phyloP scores from a whole-genome alignment of 805 yeast genomes.

The Monosporozyma servazzii region DNA sequence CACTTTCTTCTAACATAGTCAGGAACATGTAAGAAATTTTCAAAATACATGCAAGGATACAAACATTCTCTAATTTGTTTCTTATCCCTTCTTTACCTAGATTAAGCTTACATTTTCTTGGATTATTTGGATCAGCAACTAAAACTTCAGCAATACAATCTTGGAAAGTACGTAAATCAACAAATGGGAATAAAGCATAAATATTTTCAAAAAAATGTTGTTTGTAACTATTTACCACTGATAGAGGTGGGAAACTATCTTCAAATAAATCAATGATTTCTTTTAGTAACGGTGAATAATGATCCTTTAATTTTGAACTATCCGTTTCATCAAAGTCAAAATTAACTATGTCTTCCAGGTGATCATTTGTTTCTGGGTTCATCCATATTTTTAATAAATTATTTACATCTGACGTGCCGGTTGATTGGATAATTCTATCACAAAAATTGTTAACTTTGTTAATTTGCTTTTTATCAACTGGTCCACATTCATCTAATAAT shows the following conservation, averaged over 20 bases:
- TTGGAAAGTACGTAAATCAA: constrained; percentile 23
- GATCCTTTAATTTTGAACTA: constrained; percentile 4
- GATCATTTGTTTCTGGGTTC: constrained; percentile 6
- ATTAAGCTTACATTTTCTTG: constrained; percentile 13
- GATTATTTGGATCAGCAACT: constrained; percentile 4
- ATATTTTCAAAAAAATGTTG: constrained; percentile 22
- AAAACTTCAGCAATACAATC: constrained; percentile 17
- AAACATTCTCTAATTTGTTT: constrained; percentile 20
- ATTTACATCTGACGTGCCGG: not conserved
- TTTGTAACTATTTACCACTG: constrained; percentile 17
- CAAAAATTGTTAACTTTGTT: constrained; percentile 19
- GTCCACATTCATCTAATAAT: constrained; percentile 13
- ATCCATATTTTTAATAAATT: not conserved
- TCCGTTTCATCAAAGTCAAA: not conserved
- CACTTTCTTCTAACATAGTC: constrained; percentile 2
- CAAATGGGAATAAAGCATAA: constrained; percentile 22
- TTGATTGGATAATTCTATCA: constrained; percentile 17
- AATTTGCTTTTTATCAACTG: constrained; percentile 10
- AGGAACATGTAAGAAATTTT: constrained; percentile 24
- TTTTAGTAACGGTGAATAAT: constrained; percentile 21
- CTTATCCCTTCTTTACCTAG: constrained; percentile 22
- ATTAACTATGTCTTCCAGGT: constrained; percentile 20
- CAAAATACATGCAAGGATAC: constrained; percentile 18
- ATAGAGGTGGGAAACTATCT: constrained; percentile 19
- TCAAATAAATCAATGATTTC: constrained; percentile 16